A percentile compares a stretch with the other conserved stretches of the same genome.
phyloP scores from a whole-genome alignment of 2,329 filamentous ascomycete genomes.

The Pseudogymnoascus sp. region DNA sequence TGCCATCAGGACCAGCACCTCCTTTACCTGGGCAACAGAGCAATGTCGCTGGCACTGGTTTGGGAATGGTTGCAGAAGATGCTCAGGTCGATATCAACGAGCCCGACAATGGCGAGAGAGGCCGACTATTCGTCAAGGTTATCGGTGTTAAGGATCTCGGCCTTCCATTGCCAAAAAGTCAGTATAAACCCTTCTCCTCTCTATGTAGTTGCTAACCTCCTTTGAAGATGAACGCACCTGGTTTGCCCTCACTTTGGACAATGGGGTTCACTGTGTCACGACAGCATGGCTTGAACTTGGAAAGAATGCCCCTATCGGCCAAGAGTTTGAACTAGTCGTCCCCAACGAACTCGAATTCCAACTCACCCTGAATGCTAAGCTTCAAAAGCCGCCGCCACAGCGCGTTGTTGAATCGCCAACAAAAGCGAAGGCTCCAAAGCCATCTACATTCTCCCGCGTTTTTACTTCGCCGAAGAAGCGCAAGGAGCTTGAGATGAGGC shows the following conservation, averaged over 20 bases:
- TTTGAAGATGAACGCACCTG: slow-evolving; percentile 73
- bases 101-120: slow-evolving; percentile 72
- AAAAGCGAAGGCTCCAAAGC: slow-evolving; percentile 56
- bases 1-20: slow-evolving; percentile 55
- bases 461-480: slow-evolving; percentile 95
- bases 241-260: slow-evolving; percentile 97
- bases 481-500: slow-evolving; percentile 82
- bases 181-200: slow-evolving; percentile 30
- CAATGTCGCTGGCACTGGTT: slow-evolving; percentile 51
- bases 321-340: slow-evolving; percentile 96
- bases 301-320: slow-evolving; percentile 86
- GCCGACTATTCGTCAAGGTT: slow-evolving; percentile 95
- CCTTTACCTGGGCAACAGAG: slow-evolving; percentile 85
- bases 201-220: slow-evolving; percentile 23
- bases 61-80: slow-evolving; percentile 64
- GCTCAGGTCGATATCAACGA: slow-evolving; percentile 38
- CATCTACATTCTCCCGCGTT: slow-evolving; percentile 83
- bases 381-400: slow-evolving; percentile 69
- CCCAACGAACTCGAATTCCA: slow-evolving; percentile 98
- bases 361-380: slow-evolving; percentile 89
- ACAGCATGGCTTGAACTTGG: slow-evolving; percentile 92
- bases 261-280: slow-evolving; percentile 94
- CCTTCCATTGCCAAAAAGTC: slow-evolving; percentile 82
- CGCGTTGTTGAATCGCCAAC: slow-evolving; percentile 49
- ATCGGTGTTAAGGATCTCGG: slow-evolving; percentile 95